These are phyloP conservation scores for Fusarium continuum DNA, from an alignment of 2,329 filamentous ascomycete genomes.

Conservation along the genomic window DNA sequence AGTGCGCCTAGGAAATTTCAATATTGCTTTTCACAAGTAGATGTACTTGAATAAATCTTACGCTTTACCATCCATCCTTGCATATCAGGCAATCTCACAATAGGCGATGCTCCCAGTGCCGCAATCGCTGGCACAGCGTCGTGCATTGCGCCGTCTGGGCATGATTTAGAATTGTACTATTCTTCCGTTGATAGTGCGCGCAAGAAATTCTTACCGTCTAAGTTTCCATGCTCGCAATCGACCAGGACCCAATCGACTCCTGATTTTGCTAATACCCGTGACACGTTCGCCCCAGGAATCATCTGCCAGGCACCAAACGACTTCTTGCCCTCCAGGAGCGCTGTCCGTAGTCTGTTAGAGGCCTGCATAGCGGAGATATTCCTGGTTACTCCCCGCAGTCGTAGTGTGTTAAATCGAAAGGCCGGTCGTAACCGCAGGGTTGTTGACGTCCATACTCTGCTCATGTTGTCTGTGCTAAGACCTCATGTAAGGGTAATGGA, in stretches of 20 bases:
- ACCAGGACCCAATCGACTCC: constrained; percentile 74
- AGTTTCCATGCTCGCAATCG: constrained; percentile 63
- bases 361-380: constrained; percentile 50
- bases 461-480: constrained; percentile 22
- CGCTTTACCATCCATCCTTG: constrained; percentile 59
- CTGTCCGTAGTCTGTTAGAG: constrained; percentile 59
- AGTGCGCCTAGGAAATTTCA: constrained; percentile 51
- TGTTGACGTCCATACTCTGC: constrained; percentile 18
- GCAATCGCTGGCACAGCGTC: constrained; percentile 63
- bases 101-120: constrained; percentile 54
- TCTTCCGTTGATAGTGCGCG: too few relatives aligned
- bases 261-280: constrained; percentile 65
- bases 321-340: constrained; percentile 58
- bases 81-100: constrained; percentile 63
- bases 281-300: constrained; percentile 68
- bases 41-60: constrained; percentile 25
- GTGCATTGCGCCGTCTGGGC: constrained; percentile 59
- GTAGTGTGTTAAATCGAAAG: constrained; percentile 16
- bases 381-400: constrained; percentile 11
- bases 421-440: constrained; percentile 28
- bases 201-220: constrained; percentile 52
- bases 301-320: constrained; percentile 71
- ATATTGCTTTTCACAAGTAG: neutral
- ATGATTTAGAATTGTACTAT: neutral
- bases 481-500: neutral